phyloP scores from a whole-genome alignment of 2,329 filamentous ascomycete species.

The Nakataea oryzae region DNA sequence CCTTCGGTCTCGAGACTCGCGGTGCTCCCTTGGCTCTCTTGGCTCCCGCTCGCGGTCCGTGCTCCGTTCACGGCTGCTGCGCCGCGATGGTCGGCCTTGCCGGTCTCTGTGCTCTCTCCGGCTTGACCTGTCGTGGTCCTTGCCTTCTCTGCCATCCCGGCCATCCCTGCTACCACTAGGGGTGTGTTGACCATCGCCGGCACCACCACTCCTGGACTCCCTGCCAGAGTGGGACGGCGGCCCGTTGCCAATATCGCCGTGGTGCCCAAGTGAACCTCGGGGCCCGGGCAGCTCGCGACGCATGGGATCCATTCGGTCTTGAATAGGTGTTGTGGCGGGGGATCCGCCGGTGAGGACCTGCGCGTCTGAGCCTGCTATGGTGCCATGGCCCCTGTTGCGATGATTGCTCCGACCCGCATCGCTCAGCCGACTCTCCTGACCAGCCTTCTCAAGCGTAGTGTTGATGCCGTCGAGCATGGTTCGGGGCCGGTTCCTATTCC shows the following conservation, averaged over 20 bases:
- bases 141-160: not conserved
- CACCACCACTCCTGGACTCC: constrained; percentile 14
- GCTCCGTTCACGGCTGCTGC: constrained; percentile 39
- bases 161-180: constrained; percentile 16
- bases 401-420: constrained; percentile 13
- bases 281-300: constrained; percentile 17
- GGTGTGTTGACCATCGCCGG: constrained; percentile 24
- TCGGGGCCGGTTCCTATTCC: constrained; percentile 26
- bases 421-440: not conserved
- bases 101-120: constrained; percentile 32
- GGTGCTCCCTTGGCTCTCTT: constrained; percentile 27
- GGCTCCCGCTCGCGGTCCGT: constrained; percentile 25
- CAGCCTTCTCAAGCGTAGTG: constrained; percentile 5
- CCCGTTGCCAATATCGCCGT: constrained; percentile 3
- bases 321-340: constrained; percentile 34
- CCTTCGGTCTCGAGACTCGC: constrained; percentile 33
- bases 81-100: constrained; percentile 27
- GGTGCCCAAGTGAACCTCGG: not conserved
- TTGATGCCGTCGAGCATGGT: constrained; percentile 48
- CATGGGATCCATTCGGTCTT: constrained; percentile 36
- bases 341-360: constrained; percentile 46
- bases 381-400: constrained; percentile 23
- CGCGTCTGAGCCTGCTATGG: constrained; percentile 42
- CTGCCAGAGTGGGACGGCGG: constrained; percentile 1
- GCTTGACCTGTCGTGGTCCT: constrained; percentile 30